Evolutionary conservation across 345 rosid species (phyloP), one percentile per base, ranked within the genome.

Genomic region (Corymbia maculata): DNA sequence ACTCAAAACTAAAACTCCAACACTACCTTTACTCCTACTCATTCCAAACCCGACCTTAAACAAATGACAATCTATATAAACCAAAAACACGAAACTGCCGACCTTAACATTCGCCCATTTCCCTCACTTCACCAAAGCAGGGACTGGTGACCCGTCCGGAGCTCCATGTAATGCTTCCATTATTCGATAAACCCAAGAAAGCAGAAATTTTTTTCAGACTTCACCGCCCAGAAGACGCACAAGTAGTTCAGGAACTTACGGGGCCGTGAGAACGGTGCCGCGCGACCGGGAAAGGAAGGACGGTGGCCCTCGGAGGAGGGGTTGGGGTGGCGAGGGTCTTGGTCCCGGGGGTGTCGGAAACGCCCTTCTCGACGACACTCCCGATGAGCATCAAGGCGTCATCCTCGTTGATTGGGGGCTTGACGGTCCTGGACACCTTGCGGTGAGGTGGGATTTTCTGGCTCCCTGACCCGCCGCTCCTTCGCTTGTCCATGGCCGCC

Each of bases 231-330:
- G 85, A 86, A 52, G 55, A 28, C 68, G 42, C 30, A 66, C 24
- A 79, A 10, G 55, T 6, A 55, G 28, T 22, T 87, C 28, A 8
- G 51, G 75, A 68, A 57, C 97, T 94, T 90, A 97, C 99, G 22
- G 97, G 98, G 70, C 97, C 99, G 66, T 94, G 95, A 80, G 99
- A 95, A 53, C 99, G 97, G 94, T 95, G 99, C 86, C 99, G 98
- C 89, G 97, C 97, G 16, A 94, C 94, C 6, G 99, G 98, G 87
- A 97, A 97, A 52, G 99, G 94, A 50, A 96, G 92, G 90, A 94
- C 94, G 36, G 96, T 59, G 82, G 91, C 94, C 80, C 89, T 92
- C 32, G 98, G 98, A 2, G 97, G 96, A 19, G 89, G 92, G 79
- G 90, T 92, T 36, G 90, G 89, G 53, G 49, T 66, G 51, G 49